Conservation (phyloP, 148 eudicot species). For the Persicaria tinctoria region DNA sequence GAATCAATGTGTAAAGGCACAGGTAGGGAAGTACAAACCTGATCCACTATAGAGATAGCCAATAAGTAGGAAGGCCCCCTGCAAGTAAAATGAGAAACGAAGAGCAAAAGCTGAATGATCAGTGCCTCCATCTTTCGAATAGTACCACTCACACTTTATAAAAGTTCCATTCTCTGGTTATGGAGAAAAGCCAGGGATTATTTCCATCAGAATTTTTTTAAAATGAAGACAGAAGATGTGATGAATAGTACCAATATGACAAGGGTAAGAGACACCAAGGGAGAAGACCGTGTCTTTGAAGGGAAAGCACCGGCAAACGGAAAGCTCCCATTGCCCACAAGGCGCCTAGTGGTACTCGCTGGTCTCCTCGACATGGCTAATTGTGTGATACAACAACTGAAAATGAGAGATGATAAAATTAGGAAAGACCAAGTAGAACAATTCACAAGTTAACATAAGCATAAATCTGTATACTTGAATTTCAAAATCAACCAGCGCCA, state of each 20-base stretch:
- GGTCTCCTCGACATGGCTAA: slow-evolving; percentile 86
- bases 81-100: slow-evolving; percentile 23
- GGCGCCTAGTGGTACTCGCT: slow-evolving; percentile 55
- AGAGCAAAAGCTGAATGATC: neutral
- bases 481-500: neutral
- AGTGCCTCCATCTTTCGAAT: neutral
- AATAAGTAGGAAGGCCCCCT: slow-evolving; percentile 75
- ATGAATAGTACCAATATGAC: slow-evolving; percentile 19
- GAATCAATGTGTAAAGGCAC: neutral
- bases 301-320: slow-evolving; percentile 70
- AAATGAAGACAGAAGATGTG: neutral
- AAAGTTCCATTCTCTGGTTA: neutral
- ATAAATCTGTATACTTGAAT: neutral
- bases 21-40: slow-evolving; percentile 39
- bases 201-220: neutral
- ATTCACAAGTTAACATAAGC: neutral
- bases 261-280: slow-evolving; percentile 51
- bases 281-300: slow-evolving; percentile 74
- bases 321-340: slow-evolving; percentile 55
- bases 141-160: neutral
- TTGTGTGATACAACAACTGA: slow-evolving; percentile 7
- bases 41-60: slow-evolving; percentile 82
- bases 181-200: neutral
- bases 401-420: neutral
- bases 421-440: neutral